Evolutionary conservation across 208 protist genomes (phyloP).

Genomic region (Leishmania tarentolae): DNA sequence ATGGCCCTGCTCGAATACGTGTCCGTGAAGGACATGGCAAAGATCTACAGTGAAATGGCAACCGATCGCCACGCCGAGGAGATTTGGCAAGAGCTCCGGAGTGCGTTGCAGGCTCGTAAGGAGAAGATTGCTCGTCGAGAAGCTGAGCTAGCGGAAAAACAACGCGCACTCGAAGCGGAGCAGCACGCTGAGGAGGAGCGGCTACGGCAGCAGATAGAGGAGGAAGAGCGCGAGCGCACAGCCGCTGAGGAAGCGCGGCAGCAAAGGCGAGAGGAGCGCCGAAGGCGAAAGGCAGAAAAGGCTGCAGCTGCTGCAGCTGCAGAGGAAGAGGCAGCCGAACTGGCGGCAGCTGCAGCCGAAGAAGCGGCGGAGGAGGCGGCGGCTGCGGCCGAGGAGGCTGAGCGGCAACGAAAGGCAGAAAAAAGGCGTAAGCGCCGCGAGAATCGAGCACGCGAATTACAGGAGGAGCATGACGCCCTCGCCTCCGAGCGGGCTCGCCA

Average conservation of each 20-base stretch:
- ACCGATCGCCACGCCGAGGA: slow-evolving; percentile 61
- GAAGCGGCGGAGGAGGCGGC: slow-evolving; percentile 46
- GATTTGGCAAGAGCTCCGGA: slow-evolving; percentile 78
- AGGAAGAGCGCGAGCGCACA: slow-evolving; percentile 44
- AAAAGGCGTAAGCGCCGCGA: slow-evolving; percentile 54
- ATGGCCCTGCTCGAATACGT: slow-evolving; percentile 83
- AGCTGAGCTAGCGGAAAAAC: slow-evolving; percentile 43
- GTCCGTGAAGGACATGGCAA: slow-evolving; percentile 87
- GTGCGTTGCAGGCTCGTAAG: slow-evolving; percentile 50
- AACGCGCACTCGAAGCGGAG: slow-evolving; percentile 39
- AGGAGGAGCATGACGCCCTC: slow-evolving; percentile 70
- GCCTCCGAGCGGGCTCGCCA: slow-evolving; percentile 47
- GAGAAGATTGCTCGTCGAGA: slow-evolving; percentile 47
- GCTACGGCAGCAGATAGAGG: slow-evolving; percentile 38
- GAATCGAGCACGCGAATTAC: slow-evolving; percentile 55
- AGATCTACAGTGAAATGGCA: slow-evolving; percentile 83
- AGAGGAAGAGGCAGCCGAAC: slow-evolving; percentile 30
- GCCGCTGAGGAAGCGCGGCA: slow-evolving; percentile 39
- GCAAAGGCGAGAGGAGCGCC: slow-evolving; percentile 41
- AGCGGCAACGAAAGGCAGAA: slow-evolving; percentile 42
- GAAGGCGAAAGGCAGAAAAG: slow-evolving; percentile 39
- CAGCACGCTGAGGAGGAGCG: slow-evolving; percentile 38
- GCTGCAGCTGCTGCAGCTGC: slow-evolving; percentile 27
- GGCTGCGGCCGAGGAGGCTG: slow-evolving; percentile 41
- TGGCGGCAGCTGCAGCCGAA: slow-evolving; percentile 38